Base-by-base conservation (phyloP, 208 protist genomes). In the Entamoeba moshkovskii region DNA sequence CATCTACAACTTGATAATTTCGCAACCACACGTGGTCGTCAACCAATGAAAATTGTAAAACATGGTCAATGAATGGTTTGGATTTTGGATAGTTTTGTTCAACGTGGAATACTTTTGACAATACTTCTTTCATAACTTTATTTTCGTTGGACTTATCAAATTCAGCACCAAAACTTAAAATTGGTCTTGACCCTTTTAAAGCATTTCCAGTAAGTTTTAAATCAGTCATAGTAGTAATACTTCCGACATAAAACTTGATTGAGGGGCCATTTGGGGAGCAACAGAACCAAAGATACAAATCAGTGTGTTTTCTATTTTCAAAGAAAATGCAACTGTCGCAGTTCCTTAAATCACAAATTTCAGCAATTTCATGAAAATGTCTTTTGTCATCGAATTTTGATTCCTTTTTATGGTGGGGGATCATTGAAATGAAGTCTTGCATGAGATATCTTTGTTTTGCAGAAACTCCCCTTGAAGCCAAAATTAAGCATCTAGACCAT, bases 61-160 rank as follows among this genome's bases (percentile, higher is more conserved):
- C 45, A 91, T 98, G 98, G 95, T 99, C 98, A 46, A 99, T 95
- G 95, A 99, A 99, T 15, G 99, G 98, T 95, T 99, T 99, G 93
- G 97, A 98, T 94, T 98, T 98, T 52, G 98, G 97, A 96, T 99
- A 98, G 73, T 97, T 97, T 52, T 97, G 96, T 29, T 98, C 98
- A 0, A 97, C 98, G 92, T 97, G 97, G 96, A 99, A 99, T 45
- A 97, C 95, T 97, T 99, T 97, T 92, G 45, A 96, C 93, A 99
- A 97, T 13, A 99, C 95, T 94, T 99, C 98, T 95, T 98, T 98
- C 18, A 98, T 95, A 3, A 99, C 95, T 48, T 96, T 95, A 16
- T 97, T 96, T 66, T 99, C 97, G 29, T 98, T 97, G 59, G 96
- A 94, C 3, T 93, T 52, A 93, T 99, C 98, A 95, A 99, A 99